Conservation (phyloP, 345 rosid genomes). For the Excoecaria agallocha region DNA sequence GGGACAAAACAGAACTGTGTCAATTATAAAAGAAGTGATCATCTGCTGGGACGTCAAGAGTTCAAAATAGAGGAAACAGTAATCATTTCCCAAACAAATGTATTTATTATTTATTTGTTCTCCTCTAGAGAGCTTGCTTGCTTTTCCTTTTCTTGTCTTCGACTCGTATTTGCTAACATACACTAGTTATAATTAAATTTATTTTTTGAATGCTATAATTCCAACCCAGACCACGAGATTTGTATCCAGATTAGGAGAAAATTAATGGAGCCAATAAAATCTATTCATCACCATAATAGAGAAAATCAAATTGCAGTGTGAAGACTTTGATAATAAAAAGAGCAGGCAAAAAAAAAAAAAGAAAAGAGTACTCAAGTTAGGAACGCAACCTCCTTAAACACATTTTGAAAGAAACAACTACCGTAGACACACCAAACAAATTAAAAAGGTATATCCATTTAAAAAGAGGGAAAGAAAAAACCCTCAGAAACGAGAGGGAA, state of each 20-base stretch:
- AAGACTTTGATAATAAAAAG: background rate
- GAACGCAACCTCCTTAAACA: background rate
- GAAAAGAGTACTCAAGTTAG: background rate
- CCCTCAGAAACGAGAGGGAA: background rate
- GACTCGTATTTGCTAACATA: background rate
- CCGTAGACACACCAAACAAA: background rate
- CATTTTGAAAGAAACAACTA: background rate
- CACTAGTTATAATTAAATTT: background rate
- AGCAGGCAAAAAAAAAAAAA: no score
- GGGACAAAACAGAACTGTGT: background rate
- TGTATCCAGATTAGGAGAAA: background rate
- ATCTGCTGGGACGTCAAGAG: constrained; percentile 13
- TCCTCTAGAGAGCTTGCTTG: background rate
- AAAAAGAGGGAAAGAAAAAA: background rate
- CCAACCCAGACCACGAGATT: background rate
- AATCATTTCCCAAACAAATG: constrained; percentile 5
- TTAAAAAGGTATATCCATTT: no score
- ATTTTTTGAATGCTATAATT: background rate
- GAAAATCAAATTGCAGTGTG: background rate
- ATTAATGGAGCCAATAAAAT: background rate
- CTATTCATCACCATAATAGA: background rate
- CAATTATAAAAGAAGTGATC: constrained; percentile 10
- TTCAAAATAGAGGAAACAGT: background rate
- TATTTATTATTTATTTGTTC: background rate
- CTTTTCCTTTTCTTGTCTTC: background rate